Evolutionary conservation across 202 grass and related monocot genomes (phyloP), one percentile per base, ranked within the genome.

Genomic region (Zizania palustris): DNA sequence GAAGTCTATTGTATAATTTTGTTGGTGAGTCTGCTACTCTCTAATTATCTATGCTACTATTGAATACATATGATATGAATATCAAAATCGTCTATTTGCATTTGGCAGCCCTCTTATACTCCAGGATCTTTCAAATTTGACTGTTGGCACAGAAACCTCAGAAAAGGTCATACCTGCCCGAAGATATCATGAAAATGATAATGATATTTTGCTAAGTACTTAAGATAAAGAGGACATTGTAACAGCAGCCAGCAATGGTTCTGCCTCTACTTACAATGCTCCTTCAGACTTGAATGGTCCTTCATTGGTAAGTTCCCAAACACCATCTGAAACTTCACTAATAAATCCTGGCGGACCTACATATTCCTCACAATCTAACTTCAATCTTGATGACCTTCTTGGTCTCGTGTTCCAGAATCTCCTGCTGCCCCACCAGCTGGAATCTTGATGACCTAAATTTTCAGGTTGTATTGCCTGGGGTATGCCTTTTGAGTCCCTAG

Each of bases 171-270:
- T 96, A 69, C 73, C 87, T 45, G 80, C 95, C 69, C 88, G 90
- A 85, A 97, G 91, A 78, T 94, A 94, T 66, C 86, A 90, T 83
- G 95, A 97, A 79, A 97, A 84, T 61, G 94, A 97, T 85, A 97
- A 93, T 71, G 95, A 97, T 82, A 84, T 97, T 83, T 79, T 97
- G 67, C 80, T 97, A 86, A 92, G 95, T 82, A 90, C 89, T 43
- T 92, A 86, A 69, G 95, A 97, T 77, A 97, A 90, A 85, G 91
- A 94, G 83, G 89, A 97, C 77, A 90, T 82, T 42, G 86, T 73
- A 65, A 84, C 76, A 72, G 68, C 76, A 74, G 51, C 65, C 45
- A 84, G 67, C 51, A 90, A 92, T 48, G 91, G 89, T 75, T 81
- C 86, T 65, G 60, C 80, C 43, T 85, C 87, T n/a, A 84, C 88